Evolutionary conservation across 768 basidiomycete species (phyloP).

Genomic region (Lentinula guzmanii): DNA sequence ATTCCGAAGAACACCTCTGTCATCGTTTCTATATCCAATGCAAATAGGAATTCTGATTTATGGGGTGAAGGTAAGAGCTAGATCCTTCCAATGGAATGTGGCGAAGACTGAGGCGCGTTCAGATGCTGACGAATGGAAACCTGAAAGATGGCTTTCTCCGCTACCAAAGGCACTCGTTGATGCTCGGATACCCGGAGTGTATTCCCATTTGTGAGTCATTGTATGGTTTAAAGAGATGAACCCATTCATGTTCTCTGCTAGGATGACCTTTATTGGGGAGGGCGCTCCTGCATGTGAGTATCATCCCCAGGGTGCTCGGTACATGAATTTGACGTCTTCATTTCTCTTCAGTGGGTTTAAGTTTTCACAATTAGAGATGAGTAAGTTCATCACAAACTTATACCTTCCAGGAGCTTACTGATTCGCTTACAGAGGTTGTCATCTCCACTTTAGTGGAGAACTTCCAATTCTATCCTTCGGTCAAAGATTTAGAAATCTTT

Average conservation of each 20-base stretch:
- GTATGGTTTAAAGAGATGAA: background rate
- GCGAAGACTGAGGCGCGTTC: background rate
- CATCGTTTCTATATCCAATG: slow-evolving; percentile 19
- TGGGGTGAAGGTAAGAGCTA: slow-evolving; percentile 25
- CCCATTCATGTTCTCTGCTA: slow-evolving; percentile 6
- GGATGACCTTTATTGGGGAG: slow-evolving; percentile 40
- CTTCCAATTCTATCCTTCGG: background rate
- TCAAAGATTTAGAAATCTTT: background rate
- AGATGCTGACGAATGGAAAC: slow-evolving; percentile 39
- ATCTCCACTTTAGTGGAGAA: background rate
- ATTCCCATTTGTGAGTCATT: slow-evolving; percentile 25
- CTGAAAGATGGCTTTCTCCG: slow-evolving; percentile 35
- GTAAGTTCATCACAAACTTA: background rate
- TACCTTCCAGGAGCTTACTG: no score
- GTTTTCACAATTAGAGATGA: slow-evolving; percentile 7
- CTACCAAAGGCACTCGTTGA: slow-evolving; percentile 25
- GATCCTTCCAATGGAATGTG: background rate
- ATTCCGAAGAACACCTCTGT: slow-evolving; percentile 23
- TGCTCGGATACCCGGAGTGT: slow-evolving; percentile 28
- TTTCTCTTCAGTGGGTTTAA: background rate
- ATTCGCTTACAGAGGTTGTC: background rate
- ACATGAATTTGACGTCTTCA: background rate
- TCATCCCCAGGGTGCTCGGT: background rate
- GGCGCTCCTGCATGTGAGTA: slow-evolving; percentile 31
- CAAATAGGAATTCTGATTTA: slow-evolving; percentile 28